phyloP scores from a whole-genome alignment of 192 early-diverging fungal genomes.

The Gryganskiella cystojenkinii region DNA sequence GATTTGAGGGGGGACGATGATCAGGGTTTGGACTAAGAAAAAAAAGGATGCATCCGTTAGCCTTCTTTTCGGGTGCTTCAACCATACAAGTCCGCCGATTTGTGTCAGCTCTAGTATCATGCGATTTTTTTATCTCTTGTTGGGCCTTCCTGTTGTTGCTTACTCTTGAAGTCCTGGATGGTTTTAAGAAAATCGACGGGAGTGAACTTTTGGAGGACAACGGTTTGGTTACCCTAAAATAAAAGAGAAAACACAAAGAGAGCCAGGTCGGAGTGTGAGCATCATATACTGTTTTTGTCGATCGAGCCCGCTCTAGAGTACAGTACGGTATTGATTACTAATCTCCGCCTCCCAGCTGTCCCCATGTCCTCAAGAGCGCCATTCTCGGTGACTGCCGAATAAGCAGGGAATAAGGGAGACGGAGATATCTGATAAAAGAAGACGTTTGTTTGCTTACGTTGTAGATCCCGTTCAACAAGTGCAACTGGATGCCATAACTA shows the following conservation, averaged over 20 bases:
- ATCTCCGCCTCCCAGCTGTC: background rate
- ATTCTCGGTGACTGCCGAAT: background rate
- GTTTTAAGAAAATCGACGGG: conserved; percentile 60
- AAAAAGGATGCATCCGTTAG: background rate
- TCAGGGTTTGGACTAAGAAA: conserved; percentile 32
- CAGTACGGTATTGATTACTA: too few relatives aligned
- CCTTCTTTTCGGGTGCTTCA: background rate
- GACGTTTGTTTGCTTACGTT: conserved; percentile 22
- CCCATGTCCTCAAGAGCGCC: background rate
- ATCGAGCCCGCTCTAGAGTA: too few relatives aligned
- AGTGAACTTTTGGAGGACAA: conserved; percentile 75
- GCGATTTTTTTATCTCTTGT: too few relatives aligned
- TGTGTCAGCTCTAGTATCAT: too few relatives aligned
- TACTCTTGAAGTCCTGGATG: conserved; percentile 66
- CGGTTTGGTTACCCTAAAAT: conserved; percentile 54
- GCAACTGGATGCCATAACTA: conserved; percentile 46
- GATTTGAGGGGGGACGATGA: conserved; percentile 76
- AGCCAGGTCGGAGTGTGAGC: too few relatives aligned
- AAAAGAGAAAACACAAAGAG: too few relatives aligned
- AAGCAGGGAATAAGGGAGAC: background rate
- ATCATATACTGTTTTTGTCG: too few relatives aligned
- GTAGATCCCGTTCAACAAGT: conserved; percentile 34
- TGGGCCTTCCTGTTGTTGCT: background rate
- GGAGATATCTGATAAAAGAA: too few relatives aligned
- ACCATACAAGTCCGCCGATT: background rate